Conservation (phyloP, 768 basidiomycete species). For the Russula emetica region DNA sequence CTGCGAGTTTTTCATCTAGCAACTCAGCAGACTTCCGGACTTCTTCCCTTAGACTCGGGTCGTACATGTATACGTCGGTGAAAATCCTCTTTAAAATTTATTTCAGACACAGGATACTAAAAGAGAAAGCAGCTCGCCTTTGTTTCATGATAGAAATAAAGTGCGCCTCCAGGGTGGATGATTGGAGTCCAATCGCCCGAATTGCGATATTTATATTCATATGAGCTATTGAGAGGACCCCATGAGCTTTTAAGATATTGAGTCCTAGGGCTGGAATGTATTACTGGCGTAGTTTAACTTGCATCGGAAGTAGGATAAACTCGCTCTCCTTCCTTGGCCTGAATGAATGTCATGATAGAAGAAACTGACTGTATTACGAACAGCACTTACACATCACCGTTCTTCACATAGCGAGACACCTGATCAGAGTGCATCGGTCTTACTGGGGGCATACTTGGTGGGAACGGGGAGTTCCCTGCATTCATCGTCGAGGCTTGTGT, state of each 20-base stretch:
- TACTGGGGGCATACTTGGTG: not conserved
- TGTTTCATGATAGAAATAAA: constrained; percentile 14
- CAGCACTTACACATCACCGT: constrained; percentile 11
- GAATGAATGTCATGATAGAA: not conserved
- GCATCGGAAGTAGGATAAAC: not conserved
- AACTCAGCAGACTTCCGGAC: not conserved
- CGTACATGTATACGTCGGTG: constrained; percentile 22
- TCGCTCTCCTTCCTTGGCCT: not conserved
- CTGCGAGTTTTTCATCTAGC: not conserved
- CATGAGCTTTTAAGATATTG: not conserved
- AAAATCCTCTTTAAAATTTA: constrained; percentile 5
- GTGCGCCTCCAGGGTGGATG: constrained; percentile 7
- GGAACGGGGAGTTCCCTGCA: not conserved
- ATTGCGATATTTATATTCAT: not conserved
- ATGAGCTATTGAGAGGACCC: not conserved
- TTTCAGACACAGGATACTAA: not conserved
- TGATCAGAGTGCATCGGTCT: constrained; percentile 13
- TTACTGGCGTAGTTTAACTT: constrained; percentile 10
- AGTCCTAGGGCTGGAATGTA: no score
- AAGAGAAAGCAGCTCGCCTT: not conserved
- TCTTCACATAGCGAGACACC: constrained; percentile 19
- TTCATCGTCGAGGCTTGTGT: not conserved
- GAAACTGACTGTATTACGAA: not conserved
- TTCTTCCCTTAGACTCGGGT: constrained; percentile 1
- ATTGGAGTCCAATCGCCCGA: constrained; percentile 1